phyloP scores from a whole-genome alignment of 2,329 filamentous ascomycete species.

The Diaporthe ampelina region DNA sequence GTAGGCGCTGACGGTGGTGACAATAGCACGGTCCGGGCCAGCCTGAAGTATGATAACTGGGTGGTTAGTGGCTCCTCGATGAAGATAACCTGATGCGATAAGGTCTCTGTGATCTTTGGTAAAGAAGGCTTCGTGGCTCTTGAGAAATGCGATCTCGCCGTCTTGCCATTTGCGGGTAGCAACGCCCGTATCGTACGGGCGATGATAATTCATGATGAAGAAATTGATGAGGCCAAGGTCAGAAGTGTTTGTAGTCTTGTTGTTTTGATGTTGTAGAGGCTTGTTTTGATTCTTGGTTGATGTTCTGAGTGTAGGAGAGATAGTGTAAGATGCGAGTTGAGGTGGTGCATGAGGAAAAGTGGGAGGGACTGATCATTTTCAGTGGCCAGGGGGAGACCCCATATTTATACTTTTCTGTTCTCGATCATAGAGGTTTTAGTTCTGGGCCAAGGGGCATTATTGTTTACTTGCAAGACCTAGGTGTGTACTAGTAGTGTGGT shows the following conservation, averaged over 20 bases:
- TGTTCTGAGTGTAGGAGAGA: not conserved
- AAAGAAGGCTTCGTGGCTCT: conserved; percentile 40
- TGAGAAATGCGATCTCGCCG: conserved; percentile 53
- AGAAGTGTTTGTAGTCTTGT: not conserved
- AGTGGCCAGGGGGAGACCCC: too few relatives aligned
- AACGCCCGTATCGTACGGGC: not conserved
- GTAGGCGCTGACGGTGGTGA: conserved; percentile 53
- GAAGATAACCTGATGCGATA: conserved; percentile 43
- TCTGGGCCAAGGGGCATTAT: not conserved
- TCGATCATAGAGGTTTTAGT: not conserved
- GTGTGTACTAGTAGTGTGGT: too few relatives aligned
- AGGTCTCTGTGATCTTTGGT: conserved; percentile 42
- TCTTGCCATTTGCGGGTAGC: conserved; percentile 33
- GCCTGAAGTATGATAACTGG: conserved; percentile 52
- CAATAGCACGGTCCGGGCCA: conserved; percentile 41
- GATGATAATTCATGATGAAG: not conserved
- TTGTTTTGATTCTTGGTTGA: too few relatives aligned
- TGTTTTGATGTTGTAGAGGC: not conserved
- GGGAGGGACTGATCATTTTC: not conserved
- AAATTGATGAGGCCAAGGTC: not conserved
- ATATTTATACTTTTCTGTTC: not conserved
- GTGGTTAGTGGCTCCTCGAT: conserved; percentile 46
- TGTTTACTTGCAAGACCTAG: not conserved
- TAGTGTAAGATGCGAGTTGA: not conserved
- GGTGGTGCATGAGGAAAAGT: not conserved